Evolutionary conservation across 306 rosid species (phyloP).

Genomic region (Oemleria cerasiformis): DNA sequence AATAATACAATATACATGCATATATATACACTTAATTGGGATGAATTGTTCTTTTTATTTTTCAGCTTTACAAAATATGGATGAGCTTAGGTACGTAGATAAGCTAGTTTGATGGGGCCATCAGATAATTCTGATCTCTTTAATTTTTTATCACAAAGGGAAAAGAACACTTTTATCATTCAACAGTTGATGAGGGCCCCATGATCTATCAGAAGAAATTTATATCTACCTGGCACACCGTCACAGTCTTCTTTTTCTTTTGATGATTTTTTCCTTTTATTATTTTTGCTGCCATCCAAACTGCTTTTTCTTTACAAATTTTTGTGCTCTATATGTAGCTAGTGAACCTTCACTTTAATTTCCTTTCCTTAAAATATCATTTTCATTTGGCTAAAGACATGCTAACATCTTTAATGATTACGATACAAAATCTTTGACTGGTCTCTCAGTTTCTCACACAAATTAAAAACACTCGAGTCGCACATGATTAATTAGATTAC

Average conservation of each 20-base stretch:
- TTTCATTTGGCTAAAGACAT: conserved; percentile 73
- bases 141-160: conserved; percentile 26
- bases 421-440: conserved; percentile 86
- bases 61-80: neutral
- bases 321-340: conserved; percentile 31
- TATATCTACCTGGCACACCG: conserved; percentile 60
- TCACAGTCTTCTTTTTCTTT: conserved; percentile 62
- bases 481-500: neutral
- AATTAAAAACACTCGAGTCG: neutral
- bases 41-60: neutral
- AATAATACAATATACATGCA: neutral
- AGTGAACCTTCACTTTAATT: conserved; percentile 23
- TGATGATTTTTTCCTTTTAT: conserved; percentile 20
- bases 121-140: conserved; percentile 7
- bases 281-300: conserved; percentile 40
- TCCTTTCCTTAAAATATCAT: conserved; percentile 88
- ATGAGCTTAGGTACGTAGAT: no score
- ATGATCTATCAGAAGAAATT: conserved; percentile 34
- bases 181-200: conserved; percentile 48
- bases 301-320: conserved; percentile 70
- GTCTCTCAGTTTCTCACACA: conserved; percentile 9
- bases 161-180: conserved; percentile 62
- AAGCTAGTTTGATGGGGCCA: conserved; percentile 6
- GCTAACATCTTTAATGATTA: conserved; percentile 64
- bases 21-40: neutral